Percentiles rank a stretch among this genome's conserved stretches.
phyloP scores from a whole-genome alignment of 1,284 basidiomycete species.

The Agroathelia rolfsii region DNA sequence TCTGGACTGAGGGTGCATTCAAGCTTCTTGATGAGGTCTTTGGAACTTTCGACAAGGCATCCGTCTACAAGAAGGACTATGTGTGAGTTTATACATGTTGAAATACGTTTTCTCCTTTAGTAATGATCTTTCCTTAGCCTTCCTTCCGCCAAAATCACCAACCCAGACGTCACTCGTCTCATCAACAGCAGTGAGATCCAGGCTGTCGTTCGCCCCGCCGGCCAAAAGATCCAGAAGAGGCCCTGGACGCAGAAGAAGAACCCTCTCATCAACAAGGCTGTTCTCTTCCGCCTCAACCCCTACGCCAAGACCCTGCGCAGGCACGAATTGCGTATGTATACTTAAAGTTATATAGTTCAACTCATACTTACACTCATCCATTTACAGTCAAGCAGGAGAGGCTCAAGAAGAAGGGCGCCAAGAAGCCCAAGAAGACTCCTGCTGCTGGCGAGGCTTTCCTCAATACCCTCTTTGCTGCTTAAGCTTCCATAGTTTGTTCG shows the following conservation, averaged over 20 bases:
- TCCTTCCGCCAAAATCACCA: conserved; percentile 91
- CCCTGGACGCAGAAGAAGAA: conserved; percentile 99
- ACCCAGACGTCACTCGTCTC: conserved; percentile 94
- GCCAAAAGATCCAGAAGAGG: conserved; percentile 74
- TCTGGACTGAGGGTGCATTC: conserved; percentile 98
- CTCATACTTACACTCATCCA: background rate
- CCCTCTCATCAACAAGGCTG: conserved; percentile 90
- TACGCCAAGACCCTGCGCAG: conserved; percentile 93
- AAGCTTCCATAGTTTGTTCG: conserved; percentile 23
- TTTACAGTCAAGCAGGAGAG: conserved; percentile 71
- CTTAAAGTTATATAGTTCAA: conserved; percentile 4
- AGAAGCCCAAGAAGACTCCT: conserved; percentile 48
- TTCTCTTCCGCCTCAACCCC: conserved; percentile 98
- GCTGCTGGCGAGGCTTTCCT: conserved; percentile 83
- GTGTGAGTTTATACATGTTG: conserved; percentile 56
- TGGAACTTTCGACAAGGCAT: conserved; percentile 82
- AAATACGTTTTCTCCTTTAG: too few species aligned
- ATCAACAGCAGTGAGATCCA: conserved; percentile 99
- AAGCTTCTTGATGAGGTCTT: conserved; percentile 90
- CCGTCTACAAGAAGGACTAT: conserved; percentile 91
- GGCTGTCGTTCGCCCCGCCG: conserved; percentile 85
- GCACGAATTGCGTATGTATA: conserved; percentile 71
- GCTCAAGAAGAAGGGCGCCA: conserved; percentile 54
- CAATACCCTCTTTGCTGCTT: conserved; percentile 78
- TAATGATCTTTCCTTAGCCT: conserved; percentile 38